Conservation (phyloP, 257 asterid species). For the Ehretia macrophylla region DNA sequence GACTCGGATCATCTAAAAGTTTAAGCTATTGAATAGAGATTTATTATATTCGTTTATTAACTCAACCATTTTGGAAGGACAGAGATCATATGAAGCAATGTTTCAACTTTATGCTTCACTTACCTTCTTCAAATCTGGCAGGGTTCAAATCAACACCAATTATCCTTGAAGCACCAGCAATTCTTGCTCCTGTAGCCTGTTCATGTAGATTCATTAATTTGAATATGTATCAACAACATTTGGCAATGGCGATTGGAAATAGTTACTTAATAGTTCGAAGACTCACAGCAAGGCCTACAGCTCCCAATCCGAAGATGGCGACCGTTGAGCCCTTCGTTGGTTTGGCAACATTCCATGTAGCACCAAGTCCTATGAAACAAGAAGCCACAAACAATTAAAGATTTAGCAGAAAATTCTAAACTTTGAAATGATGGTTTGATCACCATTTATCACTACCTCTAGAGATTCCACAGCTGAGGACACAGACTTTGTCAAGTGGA, state of each 20-base stretch:
- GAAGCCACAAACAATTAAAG: background rate
- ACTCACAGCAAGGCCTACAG: slow-evolving; percentile 85
- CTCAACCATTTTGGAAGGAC: no score
- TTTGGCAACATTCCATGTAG: slow-evolving; percentile 78
- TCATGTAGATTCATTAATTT: background rate
- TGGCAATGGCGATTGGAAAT: background rate
- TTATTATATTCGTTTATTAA: background rate
- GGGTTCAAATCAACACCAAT: slow-evolving; percentile 61
- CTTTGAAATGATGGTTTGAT: no score
- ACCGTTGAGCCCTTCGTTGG: slow-evolving; percentile 62
- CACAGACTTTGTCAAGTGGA: slow-evolving; percentile 77
- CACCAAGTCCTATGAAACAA: slow-evolving; percentile 60
- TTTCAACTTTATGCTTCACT: no score
- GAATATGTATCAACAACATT: background rate
- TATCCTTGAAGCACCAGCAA: slow-evolving; percentile 78
- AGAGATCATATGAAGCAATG: no score
- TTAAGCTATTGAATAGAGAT: background rate
- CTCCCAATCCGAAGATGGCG: slow-evolving; percentile 79
- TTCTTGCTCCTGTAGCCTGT: slow-evolving; percentile 79
- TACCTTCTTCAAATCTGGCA: slow-evolving; percentile 53
- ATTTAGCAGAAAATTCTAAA: no score
- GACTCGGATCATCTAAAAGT: no score
- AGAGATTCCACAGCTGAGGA: slow-evolving; percentile 77
- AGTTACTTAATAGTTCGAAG: background rate
- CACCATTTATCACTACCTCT: slow-evolving; percentile 46